Evolutionary conservation across 106 monocot species (phyloP).

Genomic region (Allium sativum): DNA sequence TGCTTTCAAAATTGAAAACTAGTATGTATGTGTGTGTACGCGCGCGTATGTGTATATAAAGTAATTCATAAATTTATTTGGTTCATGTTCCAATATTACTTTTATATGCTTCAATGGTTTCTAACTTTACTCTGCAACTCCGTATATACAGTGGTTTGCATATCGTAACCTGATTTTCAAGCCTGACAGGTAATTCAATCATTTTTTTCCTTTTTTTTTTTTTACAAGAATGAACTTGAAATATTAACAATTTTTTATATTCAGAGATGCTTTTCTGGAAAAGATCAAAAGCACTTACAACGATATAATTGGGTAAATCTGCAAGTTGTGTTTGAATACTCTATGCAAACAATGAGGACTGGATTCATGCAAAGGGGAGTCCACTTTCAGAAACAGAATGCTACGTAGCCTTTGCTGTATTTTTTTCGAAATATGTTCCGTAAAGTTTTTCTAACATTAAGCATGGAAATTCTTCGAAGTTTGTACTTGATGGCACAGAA

Average conservation of each 20-base stretch:
- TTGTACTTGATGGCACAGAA: no score
- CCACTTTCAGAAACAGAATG: background rate
- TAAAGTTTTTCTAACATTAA: no score
- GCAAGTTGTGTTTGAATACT: background rate
- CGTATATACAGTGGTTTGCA: slow-evolving; percentile 66
- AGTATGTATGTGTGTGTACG: background rate
- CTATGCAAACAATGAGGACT: background rate
- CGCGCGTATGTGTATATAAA: background rate
- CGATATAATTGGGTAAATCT: slow-evolving; percentile 28
- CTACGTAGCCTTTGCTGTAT: no score
- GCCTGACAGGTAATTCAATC: slow-evolving; percentile 43
- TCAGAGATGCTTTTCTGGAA: slow-evolving; percentile 47
- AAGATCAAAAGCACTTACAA: slow-evolving; percentile 44
- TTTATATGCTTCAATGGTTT: background rate
- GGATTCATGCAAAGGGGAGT: slow-evolving; percentile 3
- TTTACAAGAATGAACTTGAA: background rate
- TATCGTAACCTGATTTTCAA: slow-evolving; percentile 56
- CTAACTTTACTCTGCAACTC: background rate
- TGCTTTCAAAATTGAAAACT: no score
- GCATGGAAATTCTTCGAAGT: no score
- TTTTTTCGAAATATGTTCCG: no score
- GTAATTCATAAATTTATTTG: background rate
- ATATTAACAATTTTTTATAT: background rate
- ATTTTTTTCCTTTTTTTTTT: background rate
- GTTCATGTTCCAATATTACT: background rate